Percentiles rank a stretch among this genome's conserved stretches.
These are phyloP conservation scores for Ophiostoma quercus DNA, from an alignment of 2,329 filamentous ascomycete genomes.

Conservation along the genomic window DNA sequence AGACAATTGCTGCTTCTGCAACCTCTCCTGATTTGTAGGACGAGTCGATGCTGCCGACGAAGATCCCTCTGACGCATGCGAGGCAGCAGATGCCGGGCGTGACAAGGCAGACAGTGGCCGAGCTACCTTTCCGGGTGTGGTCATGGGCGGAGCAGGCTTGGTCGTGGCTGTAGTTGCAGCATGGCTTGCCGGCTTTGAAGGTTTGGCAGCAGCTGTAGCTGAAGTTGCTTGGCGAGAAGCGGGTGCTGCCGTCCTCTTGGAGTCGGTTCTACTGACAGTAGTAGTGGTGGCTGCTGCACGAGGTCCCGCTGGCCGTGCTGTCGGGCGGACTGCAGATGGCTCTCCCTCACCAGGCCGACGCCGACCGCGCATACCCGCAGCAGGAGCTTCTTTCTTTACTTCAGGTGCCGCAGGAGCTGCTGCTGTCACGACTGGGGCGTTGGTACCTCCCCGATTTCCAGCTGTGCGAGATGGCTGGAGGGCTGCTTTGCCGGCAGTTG, in stretches of 20 bases:
- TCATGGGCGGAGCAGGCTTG: background rate
- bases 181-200: background rate
- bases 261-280: background rate
- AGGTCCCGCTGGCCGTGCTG: background rate
- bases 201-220: background rate
- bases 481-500: background rate
- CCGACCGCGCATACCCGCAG: constrained; percentile 15
- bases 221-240: background rate
- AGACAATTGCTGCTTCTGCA: background rate
- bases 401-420: constrained; percentile 30
- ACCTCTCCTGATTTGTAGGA: background rate
- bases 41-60: background rate
- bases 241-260: constrained; percentile 4
- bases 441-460: constrained; percentile 40
- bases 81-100: constrained; percentile 24
- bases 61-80: constrained; percentile 18
- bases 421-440: background rate
- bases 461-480: constrained; percentile 49
- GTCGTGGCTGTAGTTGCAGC: background rate
- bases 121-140: background rate
- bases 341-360: constrained; percentile 15
- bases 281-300: background rate
- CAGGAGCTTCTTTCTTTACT: background rate
- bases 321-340: background rate
- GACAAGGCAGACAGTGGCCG: constrained; percentile 23